Base-by-base conservation (phyloP, 2,329 filamentous ascomycete genomes). In the Blastomyces percursus region DNA sequence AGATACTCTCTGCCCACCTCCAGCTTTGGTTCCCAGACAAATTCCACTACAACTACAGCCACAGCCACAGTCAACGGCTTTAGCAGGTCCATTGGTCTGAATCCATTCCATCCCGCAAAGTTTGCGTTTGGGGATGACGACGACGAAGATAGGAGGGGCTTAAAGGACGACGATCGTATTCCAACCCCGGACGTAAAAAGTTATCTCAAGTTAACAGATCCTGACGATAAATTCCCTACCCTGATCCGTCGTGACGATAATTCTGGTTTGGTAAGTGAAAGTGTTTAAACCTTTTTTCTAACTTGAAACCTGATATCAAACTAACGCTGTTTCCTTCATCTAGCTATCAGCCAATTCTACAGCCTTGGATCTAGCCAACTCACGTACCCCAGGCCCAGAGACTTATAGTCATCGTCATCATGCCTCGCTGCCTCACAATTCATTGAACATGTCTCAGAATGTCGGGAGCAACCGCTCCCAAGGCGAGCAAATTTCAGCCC, bases 1-100 rank as follows among this genome's bases (percentile, higher is more conserved):
- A 88, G 93, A 67, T 96, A 96, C 76, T 96, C 93, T 4, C 92
- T 96, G 89, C 93, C 93, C 40, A 89, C 93, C 60, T 90, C 70
- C 42, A 74, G 72, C 24, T 66, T 74, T 48, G 71, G 68, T 52
- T 70, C 70, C 57, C 68, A 73, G 32, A 62, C 71, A 35, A 72
- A 73, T n/a, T 68, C 73, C 1, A 71, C 73, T 1, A 71, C 69
- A 16, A 68, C 70, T 48, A 68, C 65, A 21, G 74, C 72, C 61
- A 71, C 69, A 21, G 74, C 71, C 27, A 30, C 27, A 30, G 27
- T 30, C 61, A 69, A 67, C 42, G 61, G 66, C 8, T 67, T 66
- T 32, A 66, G 70, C n/a, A 64, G 65, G 14, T 67, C 71, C n/a
- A 54, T 77, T 63, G 83, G 84, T 48, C 79, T 96, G 63, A 91